phyloP scores from a whole-genome alignment of 2,329 filamentous ascomycete genomes.

The Hymenoscyphus repandus region DNA sequence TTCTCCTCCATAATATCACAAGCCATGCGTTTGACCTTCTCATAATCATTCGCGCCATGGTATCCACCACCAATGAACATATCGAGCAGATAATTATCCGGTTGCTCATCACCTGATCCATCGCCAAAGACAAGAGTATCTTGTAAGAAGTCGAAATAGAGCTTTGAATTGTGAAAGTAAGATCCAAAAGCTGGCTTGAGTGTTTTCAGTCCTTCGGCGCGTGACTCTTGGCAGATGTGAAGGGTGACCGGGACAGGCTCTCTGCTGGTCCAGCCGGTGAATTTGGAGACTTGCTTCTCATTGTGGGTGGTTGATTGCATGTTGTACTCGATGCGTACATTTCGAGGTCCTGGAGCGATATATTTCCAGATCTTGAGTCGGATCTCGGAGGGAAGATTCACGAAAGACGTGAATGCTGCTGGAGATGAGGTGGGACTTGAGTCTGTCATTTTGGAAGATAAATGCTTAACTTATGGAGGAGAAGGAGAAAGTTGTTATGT shows the following conservation, averaged over 20 bases:
- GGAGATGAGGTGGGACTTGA: neutral
- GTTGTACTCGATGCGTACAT: slow-evolving; percentile 7
- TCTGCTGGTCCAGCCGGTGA: slow-evolving; percentile 8
- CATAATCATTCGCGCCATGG: slow-evolving; percentile 11
- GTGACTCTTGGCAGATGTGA: slow-evolving; percentile 19
- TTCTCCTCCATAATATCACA: slow-evolving; percentile 13
- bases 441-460: neutral
- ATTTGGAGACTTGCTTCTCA: neutral
- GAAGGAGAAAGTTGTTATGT: too few species aligned
- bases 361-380: slow-evolving; percentile 24
- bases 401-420: slow-evolving; percentile 18
- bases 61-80: slow-evolving; percentile 17
- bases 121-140: slow-evolving; percentile 17
- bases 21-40: slow-evolving; percentile 16
- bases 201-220: slow-evolving; percentile 15
- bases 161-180: slow-evolving; percentile 4
- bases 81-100: slow-evolving; percentile 11
- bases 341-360: slow-evolving; percentile 11
- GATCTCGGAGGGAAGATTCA: slow-evolving; percentile 19
- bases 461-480: neutral
- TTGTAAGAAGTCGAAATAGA: slow-evolving; percentile 20
- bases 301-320: neutral
- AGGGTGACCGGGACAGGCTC: slow-evolving; percentile 14
- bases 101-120: neutral
- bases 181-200: slow-evolving; percentile 7